Base-by-base conservation (phyloP, 495 filamentous ascomycete genomes). In the Xylaria castorea region DNA sequence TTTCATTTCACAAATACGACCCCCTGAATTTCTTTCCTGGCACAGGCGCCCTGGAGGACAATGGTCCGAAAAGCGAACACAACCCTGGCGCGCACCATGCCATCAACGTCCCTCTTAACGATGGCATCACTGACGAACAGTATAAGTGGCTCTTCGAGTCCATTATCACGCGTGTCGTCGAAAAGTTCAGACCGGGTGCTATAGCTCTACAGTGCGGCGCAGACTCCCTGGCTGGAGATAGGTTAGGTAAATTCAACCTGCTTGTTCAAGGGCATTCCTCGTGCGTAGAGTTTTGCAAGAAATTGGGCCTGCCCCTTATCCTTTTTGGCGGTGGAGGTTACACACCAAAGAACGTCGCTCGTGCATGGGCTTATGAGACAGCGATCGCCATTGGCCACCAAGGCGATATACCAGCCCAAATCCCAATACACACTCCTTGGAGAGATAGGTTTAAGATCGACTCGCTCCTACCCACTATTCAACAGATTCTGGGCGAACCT, bases 191-290 rank as follows among this genome's bases (percentile, higher is more conserved):
- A 11, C 96, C 96, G 9, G 88, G 88, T 61, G 95, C 93, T 30
- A 97, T 99, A 79, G 97, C 97, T 18, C 87, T 99, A 0, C 96
- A 99, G 84, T 99, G 96, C 81, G 96, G 96, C 68, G 96, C 95
- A 51, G 96, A 99, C 84, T 97, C 93, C 22, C 89, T 99, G 0
- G 96, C 94, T 58, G 94, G 95, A 75, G 96, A 99, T 82, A 87
- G 96, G 18, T 88, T 99, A 0, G 96, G 96, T 58, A 92, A 93
- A 76, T 99, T 99, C 87, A 99, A 98, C 81, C 88, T 99, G 72
- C 97, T 97, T 78, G 96, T 98, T 65, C 88, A 91, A 75, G 95
- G 94, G 7, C 96, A 99, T 82, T 96, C 94, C 51, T 90, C 91
- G 73, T 98, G 97, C 82, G 93, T 98, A 73, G 89, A 90, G 53